Evolutionary conservation across 2,329 filamentous ascomycete species (phyloP), one percentile per base, ranked within the genome.

Genomic region (Zymoseptoria brevis): DNA sequence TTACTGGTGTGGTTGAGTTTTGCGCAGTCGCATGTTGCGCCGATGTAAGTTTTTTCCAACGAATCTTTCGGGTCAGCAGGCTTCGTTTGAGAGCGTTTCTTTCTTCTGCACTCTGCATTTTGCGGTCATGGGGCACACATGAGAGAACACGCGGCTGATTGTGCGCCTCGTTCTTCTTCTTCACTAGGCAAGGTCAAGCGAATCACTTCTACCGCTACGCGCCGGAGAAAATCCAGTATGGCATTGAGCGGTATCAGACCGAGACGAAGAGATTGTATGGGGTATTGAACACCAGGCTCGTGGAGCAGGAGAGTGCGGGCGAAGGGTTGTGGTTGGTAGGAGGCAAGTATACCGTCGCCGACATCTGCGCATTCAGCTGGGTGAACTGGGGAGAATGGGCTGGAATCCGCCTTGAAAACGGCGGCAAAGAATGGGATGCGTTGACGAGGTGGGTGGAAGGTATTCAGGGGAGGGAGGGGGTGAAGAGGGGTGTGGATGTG

Each of bases 151-250:
- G n/a, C 24, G 24, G 24, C 24, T 26, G 24, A 26, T 6, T 26
- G 3, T 26, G n/a, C 7, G 4, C 1, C 7, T 26, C 24, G 5
- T 26, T 26, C 6, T 26, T 6, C 30, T 16, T 11, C 5, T 35
- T 35, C 8, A 3, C 9, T 4, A 35, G 30, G 51, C 72, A 64
- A 63, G 76, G 76, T 29, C 77, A 79, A 71, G 76, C 77, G 8
- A 78, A 78, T 58, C 76, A 79, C 63, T 80, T 79, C 72, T 73
- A 74, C 59, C 73, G 75, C 55, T 77, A 77, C 51, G 76, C 76
- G 1, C 71, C 71, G 1, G 69, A 67, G 11, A 75, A 76, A 60
- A 77, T 78, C 22, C 67, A 73, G 55, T 79, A 78, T 60, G 76
- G 70, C 2, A 78, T 78, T 59, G 71, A 77, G 22, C 72, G 78